These are phyloP conservation scores for Aspergillus spinulosporus DNA, from an alignment of 2,329 filamentous ascomycete species.

Conservation along the genomic window DNA sequence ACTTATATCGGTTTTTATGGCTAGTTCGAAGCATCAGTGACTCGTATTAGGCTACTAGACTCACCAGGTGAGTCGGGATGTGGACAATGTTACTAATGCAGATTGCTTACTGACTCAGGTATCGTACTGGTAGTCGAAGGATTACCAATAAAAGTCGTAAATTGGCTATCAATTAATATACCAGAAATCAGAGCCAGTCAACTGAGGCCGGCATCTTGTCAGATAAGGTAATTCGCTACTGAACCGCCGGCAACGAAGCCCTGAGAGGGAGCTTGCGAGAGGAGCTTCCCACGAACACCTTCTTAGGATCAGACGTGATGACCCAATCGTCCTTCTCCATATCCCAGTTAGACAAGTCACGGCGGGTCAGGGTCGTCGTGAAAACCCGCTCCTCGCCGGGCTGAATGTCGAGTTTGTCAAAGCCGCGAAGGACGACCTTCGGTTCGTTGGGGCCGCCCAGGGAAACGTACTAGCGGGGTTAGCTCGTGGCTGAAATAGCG, in stretches of 20 bases:
- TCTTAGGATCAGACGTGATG: constrained; percentile 58
- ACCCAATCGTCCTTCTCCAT: constrained; percentile 79
- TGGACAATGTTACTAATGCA: neutral
- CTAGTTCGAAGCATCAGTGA: neutral
- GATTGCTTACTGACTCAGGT: neutral
- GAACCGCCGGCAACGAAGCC: constrained; percentile 35
- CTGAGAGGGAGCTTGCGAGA: constrained; percentile 58
- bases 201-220: neutral
- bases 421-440: constrained; percentile 68
- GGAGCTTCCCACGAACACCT: constrained; percentile 60
- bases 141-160: neutral
- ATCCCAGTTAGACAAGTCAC: constrained; percentile 90
- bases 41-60: neutral
- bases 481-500: no score
- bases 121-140: neutral
- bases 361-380: constrained; percentile 67
- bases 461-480: constrained; percentile 60
- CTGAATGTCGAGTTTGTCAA: constrained; percentile 72
- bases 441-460: constrained; percentile 77
- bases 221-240: constrained; percentile 16
- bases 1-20: neutral
- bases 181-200: neutral
- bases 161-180: neutral
- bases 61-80: neutral
- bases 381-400: constrained; percentile 70